These are phyloP conservation scores for Smallanthus sonchifolius DNA, from an alignment of 129 eudicot species.

Conservation along the genomic window DNA sequence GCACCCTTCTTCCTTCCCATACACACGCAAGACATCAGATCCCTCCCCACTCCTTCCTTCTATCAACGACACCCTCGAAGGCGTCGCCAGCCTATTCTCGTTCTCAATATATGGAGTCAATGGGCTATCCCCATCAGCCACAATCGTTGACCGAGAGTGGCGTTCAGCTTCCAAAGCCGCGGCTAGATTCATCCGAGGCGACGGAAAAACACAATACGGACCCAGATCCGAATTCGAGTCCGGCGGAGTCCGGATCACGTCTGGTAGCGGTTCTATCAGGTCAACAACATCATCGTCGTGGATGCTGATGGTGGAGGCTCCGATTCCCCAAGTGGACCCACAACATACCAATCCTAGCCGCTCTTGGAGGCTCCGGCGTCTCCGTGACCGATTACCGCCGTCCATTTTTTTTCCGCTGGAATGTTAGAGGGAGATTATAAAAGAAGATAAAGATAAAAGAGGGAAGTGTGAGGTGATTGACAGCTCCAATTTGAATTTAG, in stretches of 20 bases:
- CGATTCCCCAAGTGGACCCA: constrained; percentile 44
- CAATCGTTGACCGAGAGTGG: constrained; percentile 36
- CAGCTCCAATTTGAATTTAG: too few species aligned
- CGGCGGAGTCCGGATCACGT: constrained; percentile 19
- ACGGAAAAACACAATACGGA: constrained; percentile 27
- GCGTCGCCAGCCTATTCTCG: constrained; percentile 26
- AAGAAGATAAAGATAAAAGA: not conserved
- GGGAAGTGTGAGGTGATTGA: constrained; percentile 22
- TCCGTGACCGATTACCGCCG: constrained; percentile 37
- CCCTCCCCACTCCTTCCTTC: constrained; percentile 25
- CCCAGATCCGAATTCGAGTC: constrained; percentile 14
- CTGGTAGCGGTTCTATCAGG: not conserved
- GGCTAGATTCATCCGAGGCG: constrained; percentile 70
- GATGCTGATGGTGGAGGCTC: constrained; percentile 37
- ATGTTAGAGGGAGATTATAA: constrained; percentile 14
- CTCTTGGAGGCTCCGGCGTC: constrained; percentile 48
- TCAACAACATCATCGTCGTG: constrained; percentile 28
- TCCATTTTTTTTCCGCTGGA: constrained; percentile 41
- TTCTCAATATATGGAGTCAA: not conserved
- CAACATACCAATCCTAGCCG: constrained; percentile 75
- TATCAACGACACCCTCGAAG: constrained; percentile 71
- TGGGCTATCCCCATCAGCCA: not conserved
- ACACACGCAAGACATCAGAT: constrained; percentile 84
- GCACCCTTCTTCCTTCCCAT: constrained; percentile 94
- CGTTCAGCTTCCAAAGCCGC: constrained; percentile 84